Conservation (phyloP, 768 basidiomycete genomes). For the Psilocybe cyanescens region DNA sequence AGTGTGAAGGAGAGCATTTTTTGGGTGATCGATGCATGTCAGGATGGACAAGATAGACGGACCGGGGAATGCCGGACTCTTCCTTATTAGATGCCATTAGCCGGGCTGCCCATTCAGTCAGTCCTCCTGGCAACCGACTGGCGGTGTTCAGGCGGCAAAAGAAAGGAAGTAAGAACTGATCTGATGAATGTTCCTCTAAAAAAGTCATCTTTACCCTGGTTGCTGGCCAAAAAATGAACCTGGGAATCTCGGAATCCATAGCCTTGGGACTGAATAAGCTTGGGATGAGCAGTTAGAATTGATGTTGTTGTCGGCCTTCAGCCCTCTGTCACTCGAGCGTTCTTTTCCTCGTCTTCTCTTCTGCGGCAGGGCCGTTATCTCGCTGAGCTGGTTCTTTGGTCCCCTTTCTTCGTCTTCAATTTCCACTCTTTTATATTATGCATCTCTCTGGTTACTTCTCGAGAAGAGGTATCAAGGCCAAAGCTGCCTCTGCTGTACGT, state of each 20-base stretch:
- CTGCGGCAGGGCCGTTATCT: constrained; percentile 23
- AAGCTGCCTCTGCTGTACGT: constrained; percentile 20
- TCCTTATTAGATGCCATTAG: too few relatives aligned
- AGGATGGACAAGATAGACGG: not conserved
- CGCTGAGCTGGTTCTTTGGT: constrained; percentile 21
- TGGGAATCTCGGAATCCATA: constrained; percentile 1
- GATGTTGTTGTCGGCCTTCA: not conserved
- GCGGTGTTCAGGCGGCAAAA: not conserved
- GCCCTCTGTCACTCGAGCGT: constrained; percentile 12
- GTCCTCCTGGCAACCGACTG: not conserved
- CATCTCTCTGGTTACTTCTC: constrained; percentile 10
- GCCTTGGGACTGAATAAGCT: not conserved
- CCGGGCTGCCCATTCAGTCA: too few relatives aligned
- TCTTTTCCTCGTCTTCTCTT: constrained; percentile 10
- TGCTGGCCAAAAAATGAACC: constrained; percentile 10
- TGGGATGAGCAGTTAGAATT: not conserved
- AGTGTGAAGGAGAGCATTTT: constrained; percentile 6
- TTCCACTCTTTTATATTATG: constrained; percentile 10
- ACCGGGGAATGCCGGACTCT: not conserved
- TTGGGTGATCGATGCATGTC: not conserved
- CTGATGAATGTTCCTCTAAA: not conserved
- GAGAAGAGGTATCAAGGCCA: constrained; percentile 19
- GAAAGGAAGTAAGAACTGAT: not conserved
- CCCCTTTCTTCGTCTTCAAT: constrained; percentile 9
- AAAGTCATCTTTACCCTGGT: constrained; percentile 1